A percentile compares a stretch with the other conserved stretches of the same genome.
Conservation (phyloP, 768 basidiomycete species). For the Boletellus ananas region DNA sequence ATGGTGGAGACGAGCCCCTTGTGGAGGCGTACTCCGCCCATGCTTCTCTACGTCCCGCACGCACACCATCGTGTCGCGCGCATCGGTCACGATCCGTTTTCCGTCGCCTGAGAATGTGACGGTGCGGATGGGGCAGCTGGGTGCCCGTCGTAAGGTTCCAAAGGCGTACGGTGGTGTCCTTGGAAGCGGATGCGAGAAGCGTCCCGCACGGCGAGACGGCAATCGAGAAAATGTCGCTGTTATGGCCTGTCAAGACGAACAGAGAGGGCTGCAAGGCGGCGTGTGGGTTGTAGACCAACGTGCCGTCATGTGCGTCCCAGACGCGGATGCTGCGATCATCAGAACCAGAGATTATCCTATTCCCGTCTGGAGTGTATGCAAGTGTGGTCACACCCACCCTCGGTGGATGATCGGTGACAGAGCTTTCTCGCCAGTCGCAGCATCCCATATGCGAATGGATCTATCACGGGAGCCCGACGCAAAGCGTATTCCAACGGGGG, state of each 20-base stretch:
- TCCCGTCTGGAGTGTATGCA: slow-evolving; percentile 28
- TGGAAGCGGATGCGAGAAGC: slow-evolving; percentile 30
- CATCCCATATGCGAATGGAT: slow-evolving; percentile 30
- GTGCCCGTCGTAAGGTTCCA: slow-evolving; percentile 23
- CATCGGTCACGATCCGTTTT: slow-evolving; percentile 26
- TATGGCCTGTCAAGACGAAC: slow-evolving; percentile 19
- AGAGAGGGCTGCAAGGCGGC: slow-evolving; percentile 4
- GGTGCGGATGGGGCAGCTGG: slow-evolving; percentile 22
- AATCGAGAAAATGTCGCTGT: slow-evolving; percentile 24
- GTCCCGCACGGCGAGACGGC: slow-evolving; percentile 30
- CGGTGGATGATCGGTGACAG: slow-evolving; percentile 15
- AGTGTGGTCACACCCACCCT: slow-evolving; percentile 23
- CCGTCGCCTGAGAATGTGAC: slow-evolving; percentile 29
- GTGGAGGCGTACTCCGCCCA: slow-evolving; percentile 24
- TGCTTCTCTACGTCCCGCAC: slow-evolving; percentile 30
- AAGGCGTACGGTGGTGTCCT: slow-evolving; percentile 29
- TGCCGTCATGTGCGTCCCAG: slow-evolving; percentile 26
- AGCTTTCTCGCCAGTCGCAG: slow-evolving; percentile 11
- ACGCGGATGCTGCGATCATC: slow-evolving; percentile 28
- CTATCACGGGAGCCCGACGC: slow-evolving; percentile 31
- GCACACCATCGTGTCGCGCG: slow-evolving; percentile 25
- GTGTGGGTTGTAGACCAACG: slow-evolving; percentile 12
- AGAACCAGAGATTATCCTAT: slow-evolving; percentile 28
- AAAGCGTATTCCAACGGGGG: slow-evolving; percentile 23
- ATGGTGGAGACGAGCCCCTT: slow-evolving; percentile 27